Conservation (phyloP, 2,329 filamentous ascomycete species). For the Dactylellina drechsleri region DNA sequence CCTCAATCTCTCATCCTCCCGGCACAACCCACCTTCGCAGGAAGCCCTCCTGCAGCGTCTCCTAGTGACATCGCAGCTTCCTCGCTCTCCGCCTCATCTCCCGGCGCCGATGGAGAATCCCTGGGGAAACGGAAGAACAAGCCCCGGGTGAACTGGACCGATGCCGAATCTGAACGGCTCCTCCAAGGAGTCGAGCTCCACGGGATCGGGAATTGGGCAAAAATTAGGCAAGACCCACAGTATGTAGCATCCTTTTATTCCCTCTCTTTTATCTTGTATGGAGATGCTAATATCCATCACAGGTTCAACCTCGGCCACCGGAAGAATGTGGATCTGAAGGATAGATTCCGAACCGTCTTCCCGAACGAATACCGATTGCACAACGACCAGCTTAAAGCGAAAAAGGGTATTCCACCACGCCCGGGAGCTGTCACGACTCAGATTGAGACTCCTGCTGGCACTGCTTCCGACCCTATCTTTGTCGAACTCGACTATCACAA, state of each 20-base stretch:
- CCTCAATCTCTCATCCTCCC: neutral
- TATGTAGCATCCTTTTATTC: conserved; percentile 10
- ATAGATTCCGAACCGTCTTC: conserved; percentile 44
- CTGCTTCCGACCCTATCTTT: conserved; percentile 13
- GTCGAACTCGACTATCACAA: conserved; percentile 34
- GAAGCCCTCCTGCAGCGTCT: neutral
- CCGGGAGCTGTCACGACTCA: neutral
- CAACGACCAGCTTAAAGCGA: conserved; percentile 1
- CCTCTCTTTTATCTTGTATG: neutral
- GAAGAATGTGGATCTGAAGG: conserved; percentile 35
- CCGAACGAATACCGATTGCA: conserved; percentile 30
- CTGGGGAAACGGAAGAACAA: conserved; percentile 49
- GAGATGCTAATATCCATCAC: conserved; percentile 5
- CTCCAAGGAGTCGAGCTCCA: conserved; percentile 33
- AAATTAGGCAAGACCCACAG: conserved; percentile 29
- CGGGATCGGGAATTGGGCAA: conserved; percentile 38
- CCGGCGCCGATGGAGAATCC: neutral
- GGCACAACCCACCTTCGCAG: neutral
- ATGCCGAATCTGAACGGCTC: conserved; percentile 32
- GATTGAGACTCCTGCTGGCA: neutral
- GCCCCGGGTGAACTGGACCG: conserved; percentile 35
- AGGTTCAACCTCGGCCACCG: conserved; percentile 35
- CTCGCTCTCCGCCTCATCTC: conserved; percentile 25
- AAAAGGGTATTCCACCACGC: neutral
- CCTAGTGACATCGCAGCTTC: conserved; percentile 6